These are phyloP conservation scores for Periconia sp. DNA, from an alignment of 2,329 filamentous ascomycete species.

Conservation along the genomic window DNA sequence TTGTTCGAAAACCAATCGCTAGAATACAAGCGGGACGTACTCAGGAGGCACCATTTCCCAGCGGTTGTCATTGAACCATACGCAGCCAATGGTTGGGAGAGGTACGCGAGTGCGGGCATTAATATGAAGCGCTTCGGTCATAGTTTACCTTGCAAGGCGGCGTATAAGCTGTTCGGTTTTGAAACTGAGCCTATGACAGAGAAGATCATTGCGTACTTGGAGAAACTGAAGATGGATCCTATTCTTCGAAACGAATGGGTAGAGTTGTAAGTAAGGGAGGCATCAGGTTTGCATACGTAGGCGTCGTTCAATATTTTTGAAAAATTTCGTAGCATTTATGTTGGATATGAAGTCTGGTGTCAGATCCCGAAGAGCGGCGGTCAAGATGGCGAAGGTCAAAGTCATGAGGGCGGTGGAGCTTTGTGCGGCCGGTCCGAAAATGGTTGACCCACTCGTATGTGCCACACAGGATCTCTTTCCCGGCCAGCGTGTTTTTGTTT, in stretches of 20 bases:
- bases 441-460: too few relatives aligned
- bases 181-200: slow-evolving; percentile 49
- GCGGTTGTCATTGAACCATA: slow-evolving; percentile 64
- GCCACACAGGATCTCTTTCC: too few relatives aligned
- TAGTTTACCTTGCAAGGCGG: slow-evolving; percentile 56
- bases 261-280: slow-evolving; percentile 22
- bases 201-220: slow-evolving; percentile 42
- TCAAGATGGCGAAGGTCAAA: too few relatives aligned
- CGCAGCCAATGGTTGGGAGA: slow-evolving; percentile 60
- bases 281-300: background rate
- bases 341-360: background rate
- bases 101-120: slow-evolving; percentile 60
- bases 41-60: slow-evolving; percentile 48
- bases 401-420: too few relatives aligned
- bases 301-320: background rate
- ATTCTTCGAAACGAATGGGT: slow-evolving; percentile 36
- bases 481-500: background rate
- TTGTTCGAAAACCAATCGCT: slow-evolving; percentile 52
- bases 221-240: slow-evolving; percentile 39
- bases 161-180: slow-evolving; percentile 60
- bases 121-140: slow-evolving; percentile 60
- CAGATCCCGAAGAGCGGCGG: too few relatives aligned
- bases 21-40: slow-evolving; percentile 50
- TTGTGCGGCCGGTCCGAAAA: too few relatives aligned
- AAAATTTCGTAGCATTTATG: background rate